These are phyloP conservation scores for Cyberlindnera mississippiensis DNA, from an alignment of 805 yeast genomes.

Conservation along the genomic window DNA sequence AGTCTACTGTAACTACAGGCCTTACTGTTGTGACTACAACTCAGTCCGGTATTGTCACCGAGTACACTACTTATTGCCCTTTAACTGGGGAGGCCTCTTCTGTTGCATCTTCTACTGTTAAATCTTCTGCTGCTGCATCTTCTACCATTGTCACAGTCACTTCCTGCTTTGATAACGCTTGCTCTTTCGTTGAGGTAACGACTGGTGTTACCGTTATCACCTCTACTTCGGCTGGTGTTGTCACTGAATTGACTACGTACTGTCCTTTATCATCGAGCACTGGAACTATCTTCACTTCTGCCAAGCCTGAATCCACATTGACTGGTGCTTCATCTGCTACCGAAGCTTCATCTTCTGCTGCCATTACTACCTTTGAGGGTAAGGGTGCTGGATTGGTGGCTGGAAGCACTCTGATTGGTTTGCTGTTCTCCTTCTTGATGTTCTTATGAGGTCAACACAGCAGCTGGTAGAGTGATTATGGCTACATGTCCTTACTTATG, in stretches of 20 bases:
- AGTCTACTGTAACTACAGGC: conserved; percentile 6
- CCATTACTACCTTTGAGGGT: conserved; percentile 9
- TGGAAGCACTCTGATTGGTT: conserved; percentile 1
- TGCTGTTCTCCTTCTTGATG: conserved; percentile 1
- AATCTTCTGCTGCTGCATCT: background rate
- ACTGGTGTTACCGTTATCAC: conserved; percentile 13
- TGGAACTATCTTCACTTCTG: conserved; percentile 10
- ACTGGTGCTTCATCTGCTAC: conserved; percentile 5
- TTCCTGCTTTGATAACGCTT: conserved; percentile 2
- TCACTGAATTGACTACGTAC: conserved; percentile 31
- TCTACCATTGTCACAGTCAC: background rate
- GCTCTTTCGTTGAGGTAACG: conserved; percentile 4
- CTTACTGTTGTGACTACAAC: conserved; percentile 10
- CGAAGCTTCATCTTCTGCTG: conserved; percentile 3
- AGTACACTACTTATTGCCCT: conserved; percentile 12
- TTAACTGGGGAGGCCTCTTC: conserved; percentile 2
- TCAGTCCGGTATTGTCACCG: conserved; percentile 3
- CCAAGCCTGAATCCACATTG: conserved; percentile 4
- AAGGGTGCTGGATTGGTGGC: conserved; percentile 2
- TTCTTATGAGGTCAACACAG: too few relatives aligned
- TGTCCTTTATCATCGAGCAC: conserved; percentile 12
- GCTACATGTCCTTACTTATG: too few relatives aligned
- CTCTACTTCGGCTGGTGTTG: conserved; percentile 24
- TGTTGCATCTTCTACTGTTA: background rate
- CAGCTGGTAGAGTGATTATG: too few relatives aligned